Evolutionary conservation across 768 basidiomycete species (phyloP), one percentile per base, ranked within the genome.

Genomic region (Lyophyllum semitale): DNA sequence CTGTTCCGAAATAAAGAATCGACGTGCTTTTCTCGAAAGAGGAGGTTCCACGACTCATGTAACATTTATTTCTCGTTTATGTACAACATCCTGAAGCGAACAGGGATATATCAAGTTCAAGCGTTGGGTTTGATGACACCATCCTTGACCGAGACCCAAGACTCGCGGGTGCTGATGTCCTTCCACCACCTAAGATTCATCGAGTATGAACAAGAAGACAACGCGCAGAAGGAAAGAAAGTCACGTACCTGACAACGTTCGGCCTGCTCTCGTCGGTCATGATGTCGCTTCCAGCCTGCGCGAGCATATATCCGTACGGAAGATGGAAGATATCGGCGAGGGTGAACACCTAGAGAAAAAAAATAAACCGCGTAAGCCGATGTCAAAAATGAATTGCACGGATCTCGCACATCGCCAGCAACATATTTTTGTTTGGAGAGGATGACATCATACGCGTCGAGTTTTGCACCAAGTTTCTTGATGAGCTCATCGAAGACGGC

Each of bases 381-480:
- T 6, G 17, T 8, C 8, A 11, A 11, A 35, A 35, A 12, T n/a
- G 5, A 18, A 66, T 27, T 5, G 17, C 2, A 22, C 13, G 41
- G 7, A 8, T 4, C n/a, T 15, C 76, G 48, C 54, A 81, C 84
- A 57, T 83, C 71, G n/a, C 86, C 85, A 26, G 80, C 80, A 7
- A 85, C 66, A 59, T 84, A 87, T 27, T 72, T 66, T 30, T 80
- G 77, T 64, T 80, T 84, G 18, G 68, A 64, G 12, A 87, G 71
- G 33, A 88, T 81, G 15, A 58, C 62, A 11, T 87, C 78, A 57
- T 85, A 86, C 4, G 61, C 80, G 17, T 80, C 76, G 3, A 87
- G 72, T 41, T 75, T 79, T 2, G 57, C 61, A 1, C 68, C 67
- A n/a, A 81, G 63, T 8, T 58, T 59, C 1, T 59, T 61, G 18